Evolutionary conservation across 768 basidiomycete genomes (phyloP).

Genomic region (Suillus spraguei): DNA sequence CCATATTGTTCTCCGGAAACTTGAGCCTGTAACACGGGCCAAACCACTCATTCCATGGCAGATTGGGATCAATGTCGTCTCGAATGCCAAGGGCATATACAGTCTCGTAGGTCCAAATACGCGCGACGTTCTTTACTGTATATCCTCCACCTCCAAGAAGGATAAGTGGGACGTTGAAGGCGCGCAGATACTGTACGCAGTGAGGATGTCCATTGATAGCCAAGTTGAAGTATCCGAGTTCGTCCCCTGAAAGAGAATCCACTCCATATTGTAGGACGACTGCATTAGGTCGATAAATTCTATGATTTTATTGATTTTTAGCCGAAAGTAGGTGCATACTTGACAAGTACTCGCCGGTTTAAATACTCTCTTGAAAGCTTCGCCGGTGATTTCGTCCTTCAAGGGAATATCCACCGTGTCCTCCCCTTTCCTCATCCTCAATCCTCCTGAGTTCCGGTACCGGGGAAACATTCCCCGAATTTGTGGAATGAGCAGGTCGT

Average conservation of each 20-base stretch:
- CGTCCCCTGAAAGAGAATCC: conserved; percentile 94
- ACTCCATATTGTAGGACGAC: conserved; percentile 95
- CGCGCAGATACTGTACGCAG: conserved; percentile 85
- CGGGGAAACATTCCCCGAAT: conserved; percentile 84
- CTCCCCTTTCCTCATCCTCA: conserved; percentile 81
- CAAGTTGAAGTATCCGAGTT: conserved; percentile 94
- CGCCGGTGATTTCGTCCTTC: conserved; percentile 93
- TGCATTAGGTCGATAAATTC: conserved; percentile 88
- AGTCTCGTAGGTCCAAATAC: conserved; percentile 96
- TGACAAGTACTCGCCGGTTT: conserved; percentile 67
- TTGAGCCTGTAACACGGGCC: conserved; percentile 94
- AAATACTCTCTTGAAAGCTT: conserved; percentile 85
- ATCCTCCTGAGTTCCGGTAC: conserved; percentile 83
- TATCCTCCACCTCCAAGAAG: conserved; percentile 96
- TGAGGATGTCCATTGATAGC: conserved; percentile 94
- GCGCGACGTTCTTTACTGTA: conserved; percentile 94
- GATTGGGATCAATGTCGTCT: conserved; percentile 70
- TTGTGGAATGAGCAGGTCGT: conserved; percentile 99
- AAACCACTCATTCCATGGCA: conserved; percentile 92
- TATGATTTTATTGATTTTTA: conserved; percentile 68
- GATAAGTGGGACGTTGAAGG: conserved; percentile 83
- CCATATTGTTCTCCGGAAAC: conserved; percentile 91
- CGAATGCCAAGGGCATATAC: conserved; percentile 92
- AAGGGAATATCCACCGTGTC: conserved; percentile 88
- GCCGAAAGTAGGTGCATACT: not conserved